Percentiles rank a stretch among this genome's conserved stretches.
Conservation (phyloP, 805 yeast genomes). For the Candida michaelii region DNA sequence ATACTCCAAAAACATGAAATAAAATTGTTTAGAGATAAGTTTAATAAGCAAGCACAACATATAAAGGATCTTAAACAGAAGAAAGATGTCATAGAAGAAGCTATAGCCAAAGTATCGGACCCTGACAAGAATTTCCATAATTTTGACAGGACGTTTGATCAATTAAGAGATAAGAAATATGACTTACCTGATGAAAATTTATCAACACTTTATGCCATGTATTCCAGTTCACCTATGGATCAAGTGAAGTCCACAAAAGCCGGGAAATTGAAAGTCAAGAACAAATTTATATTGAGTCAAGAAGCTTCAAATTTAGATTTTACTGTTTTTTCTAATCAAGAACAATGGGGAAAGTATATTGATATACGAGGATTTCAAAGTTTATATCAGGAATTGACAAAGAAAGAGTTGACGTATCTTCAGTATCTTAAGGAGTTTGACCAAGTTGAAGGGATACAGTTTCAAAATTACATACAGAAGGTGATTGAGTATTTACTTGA, state of each 20-base stretch:
- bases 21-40: constrained; percentile 47
- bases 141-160: constrained; percentile 11
- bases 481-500: constrained; percentile 50
- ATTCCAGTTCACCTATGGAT: constrained; percentile 24
- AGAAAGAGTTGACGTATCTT: constrained; percentile 37
- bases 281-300: constrained; percentile 46
- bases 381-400: constrained; percentile 45
- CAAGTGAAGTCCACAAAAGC: constrained; percentile 14
- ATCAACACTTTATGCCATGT: constrained; percentile 21
- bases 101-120: constrained; percentile 9
- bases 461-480: constrained; percentile 44
- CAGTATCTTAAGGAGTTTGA: constrained; percentile 51
- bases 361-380: constrained; percentile 57
- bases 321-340: constrained; percentile 55
- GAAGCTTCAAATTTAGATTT: constrained; percentile 49
- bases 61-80: constrained; percentile 11
- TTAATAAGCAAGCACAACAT: constrained; percentile 23
- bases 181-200: constrained; percentile 9
- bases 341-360: constrained; percentile 61
- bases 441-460: constrained; percentile 25
- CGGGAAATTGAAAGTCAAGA: constrained; percentile 25
- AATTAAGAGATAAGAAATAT: constrained; percentile 8
- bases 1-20: constrained; percentile 70
- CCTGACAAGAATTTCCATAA: constrained; percentile 6
- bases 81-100: constrained; percentile 6